These are phyloP conservation scores for Dendrocalamus latiflorus DNA, from an alignment of 202 grass and related monocot genomes.

Conservation along the genomic window DNA sequence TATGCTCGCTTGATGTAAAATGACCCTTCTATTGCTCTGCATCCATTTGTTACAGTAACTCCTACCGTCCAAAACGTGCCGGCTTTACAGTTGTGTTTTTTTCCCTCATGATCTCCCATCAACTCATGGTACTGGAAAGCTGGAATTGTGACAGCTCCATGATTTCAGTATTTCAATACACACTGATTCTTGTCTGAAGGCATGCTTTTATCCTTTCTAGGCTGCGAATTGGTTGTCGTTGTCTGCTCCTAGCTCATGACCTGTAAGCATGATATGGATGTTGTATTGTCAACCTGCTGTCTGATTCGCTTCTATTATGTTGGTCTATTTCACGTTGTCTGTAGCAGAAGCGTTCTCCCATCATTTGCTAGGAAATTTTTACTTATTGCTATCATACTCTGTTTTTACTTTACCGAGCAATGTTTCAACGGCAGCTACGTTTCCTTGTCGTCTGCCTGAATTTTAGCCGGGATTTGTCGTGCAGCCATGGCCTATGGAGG, in stretches of 20 bases:
- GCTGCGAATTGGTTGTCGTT: conserved; percentile 43
- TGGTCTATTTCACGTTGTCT: conserved; percentile 31
- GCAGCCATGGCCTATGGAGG: conserved; percentile 29
- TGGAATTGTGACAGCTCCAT: conserved; percentile 21
- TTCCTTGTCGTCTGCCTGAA: background rate
- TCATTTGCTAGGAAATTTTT: background rate
- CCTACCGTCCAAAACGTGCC: background rate
- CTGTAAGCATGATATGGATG: conserved; percentile 44
- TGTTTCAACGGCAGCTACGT: conserved; percentile 11
- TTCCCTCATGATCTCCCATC: background rate
- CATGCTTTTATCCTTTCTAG: conserved; percentile 21
- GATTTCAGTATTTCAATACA: conserved; percentile 13
- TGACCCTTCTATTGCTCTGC: background rate
- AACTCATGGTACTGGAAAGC: conserved; percentile 1
- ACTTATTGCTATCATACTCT: background rate
- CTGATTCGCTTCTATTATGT: conserved; percentile 31
- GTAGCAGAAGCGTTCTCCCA: background rate
- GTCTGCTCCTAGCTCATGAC: conserved; percentile 29
- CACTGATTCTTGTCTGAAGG: conserved; percentile 1
- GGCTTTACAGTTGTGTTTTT: background rate
- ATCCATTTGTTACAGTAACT: background rate
- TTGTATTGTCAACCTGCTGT: conserved; percentile 37
- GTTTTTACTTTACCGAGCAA: background rate
- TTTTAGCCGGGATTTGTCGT: conserved; percentile 6
- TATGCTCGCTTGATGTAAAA: conserved; percentile 34